Conservation (phyloP, 2,329 filamentous ascomycete genomes). For the Aspergillus novoparasiticus region DNA sequence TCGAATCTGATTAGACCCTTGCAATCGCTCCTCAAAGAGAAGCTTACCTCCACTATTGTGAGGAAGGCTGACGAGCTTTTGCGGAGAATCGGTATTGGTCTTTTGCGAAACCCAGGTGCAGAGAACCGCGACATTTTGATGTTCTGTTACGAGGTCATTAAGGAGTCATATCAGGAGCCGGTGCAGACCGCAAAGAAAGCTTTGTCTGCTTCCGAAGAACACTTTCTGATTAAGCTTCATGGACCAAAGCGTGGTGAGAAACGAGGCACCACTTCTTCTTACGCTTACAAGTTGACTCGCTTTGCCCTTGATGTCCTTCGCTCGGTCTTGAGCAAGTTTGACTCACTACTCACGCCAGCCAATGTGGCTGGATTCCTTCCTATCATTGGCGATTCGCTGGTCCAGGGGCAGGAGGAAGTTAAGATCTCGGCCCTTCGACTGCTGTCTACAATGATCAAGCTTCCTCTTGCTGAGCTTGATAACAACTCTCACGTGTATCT, state of each 20-base stretch:
- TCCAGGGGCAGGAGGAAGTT: constrained; percentile 87
- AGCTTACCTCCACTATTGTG: constrained; percentile 77
- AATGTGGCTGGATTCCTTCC: constrained; percentile 87
- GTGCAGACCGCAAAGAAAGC: constrained; percentile 42
- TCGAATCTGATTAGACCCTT: constrained; percentile 77
- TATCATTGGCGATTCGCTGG: constrained; percentile 81
- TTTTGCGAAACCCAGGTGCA: constrained; percentile 78
- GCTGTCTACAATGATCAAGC: constrained; percentile 81
- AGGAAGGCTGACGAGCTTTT: constrained; percentile 90
- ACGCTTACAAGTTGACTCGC: constrained; percentile 82
- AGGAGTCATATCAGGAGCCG: constrained; percentile 74
- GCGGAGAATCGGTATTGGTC: constrained; percentile 76
- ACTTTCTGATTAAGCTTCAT: constrained; percentile 77
- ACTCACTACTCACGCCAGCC: constrained; percentile 72
- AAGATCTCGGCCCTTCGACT: constrained; percentile 85
- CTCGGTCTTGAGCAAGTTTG: constrained; percentile 82
- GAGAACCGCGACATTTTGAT: constrained; percentile 81
- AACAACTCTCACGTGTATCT: constrained; percentile 76
- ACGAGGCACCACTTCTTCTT: constrained; percentile 72
- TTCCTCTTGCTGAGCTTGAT: constrained; percentile 72
- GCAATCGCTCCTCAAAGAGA: constrained; percentile 77
- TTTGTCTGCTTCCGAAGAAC: constrained; percentile 39
- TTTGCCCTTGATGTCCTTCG: constrained; percentile 89
- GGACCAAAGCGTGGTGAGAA: constrained; percentile 74
- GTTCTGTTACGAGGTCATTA: constrained; percentile 93